Evolutionary conservation across 2,329 filamentous ascomycete species (phyloP), one percentile per base, ranked within the genome.

Genomic region (Colletotrichum destructivum): DNA sequence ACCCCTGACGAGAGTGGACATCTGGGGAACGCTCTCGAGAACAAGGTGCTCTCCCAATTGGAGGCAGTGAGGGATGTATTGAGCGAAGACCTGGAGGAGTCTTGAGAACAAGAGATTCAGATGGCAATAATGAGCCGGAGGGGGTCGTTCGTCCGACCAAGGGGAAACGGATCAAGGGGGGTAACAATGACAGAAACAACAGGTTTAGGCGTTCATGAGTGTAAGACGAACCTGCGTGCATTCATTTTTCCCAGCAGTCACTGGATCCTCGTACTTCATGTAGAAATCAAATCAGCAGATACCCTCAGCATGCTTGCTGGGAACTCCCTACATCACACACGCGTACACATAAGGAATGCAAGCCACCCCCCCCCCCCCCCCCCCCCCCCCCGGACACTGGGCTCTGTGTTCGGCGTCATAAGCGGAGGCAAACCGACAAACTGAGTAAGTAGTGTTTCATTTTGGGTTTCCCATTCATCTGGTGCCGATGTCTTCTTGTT

Each of bases 41-140:
- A 92, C 78, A 94, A 92, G 83, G 89, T 96, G 8, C 85, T 96
- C 35, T 85, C 81, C 69, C 91, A 96, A 80, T 83, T 96, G 76
- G 88, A 88, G 77, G 88, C 87, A 6, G 87, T 91, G 21, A 84
- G 86, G 76, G 85, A 86, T 74, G 85, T 91, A 54, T 80, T 91
- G 71, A 83, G 82, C 69, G 88, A 89, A 62, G 86, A 86, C 44
- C 79, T 86, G 69, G 87, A 88, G 51, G 70, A 72, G 44, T 55
- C 67, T n/a, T 69, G 57, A 54, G 42, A 56, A 42, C 18, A 31
- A 35, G 13, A 38, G 16, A 46, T 31, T 31, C 23, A 56, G 26
- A 46, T 60, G 51, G 55, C 31, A 38, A 51, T 69, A 35, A 71
- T 54, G 69, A 64, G 55, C 49, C n/a, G 38, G 11, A 52, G 38